phyloP scores from a whole-genome alignment of 306 rosid species.

The Quercus gilva region DNA sequence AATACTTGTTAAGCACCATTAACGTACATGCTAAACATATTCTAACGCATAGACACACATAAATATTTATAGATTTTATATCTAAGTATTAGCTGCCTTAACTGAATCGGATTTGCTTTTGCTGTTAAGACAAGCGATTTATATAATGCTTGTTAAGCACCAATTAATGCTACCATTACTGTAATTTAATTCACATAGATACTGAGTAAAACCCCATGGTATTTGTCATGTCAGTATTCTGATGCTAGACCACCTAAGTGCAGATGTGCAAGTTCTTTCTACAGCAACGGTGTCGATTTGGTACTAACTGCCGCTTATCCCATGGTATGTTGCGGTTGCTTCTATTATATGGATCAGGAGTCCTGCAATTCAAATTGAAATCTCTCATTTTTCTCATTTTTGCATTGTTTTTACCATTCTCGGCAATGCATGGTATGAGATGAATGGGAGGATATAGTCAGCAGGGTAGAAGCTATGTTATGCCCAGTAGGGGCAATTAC shows the following conservation, averaged over 20 bases:
- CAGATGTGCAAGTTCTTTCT: constrained; percentile 98
- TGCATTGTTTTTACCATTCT: constrained; percentile 8
- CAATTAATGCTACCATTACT: constrained; percentile 9
- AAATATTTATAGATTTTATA: too few species aligned
- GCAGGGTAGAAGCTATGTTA: too few species aligned
- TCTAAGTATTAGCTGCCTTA: neutral
- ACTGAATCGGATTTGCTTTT: constrained; percentile 14
- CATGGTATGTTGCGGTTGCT: constrained; percentile 72
- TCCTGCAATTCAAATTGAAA: constrained; percentile 10
- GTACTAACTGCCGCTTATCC: constrained; percentile 84
- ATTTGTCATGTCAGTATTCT: constrained; percentile 47
- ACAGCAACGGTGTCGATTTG: constrained; percentile 93
- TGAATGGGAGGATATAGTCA: constrained; percentile 13
- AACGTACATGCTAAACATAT: neutral
- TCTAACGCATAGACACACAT: neutral
- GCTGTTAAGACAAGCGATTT: constrained; percentile 13
- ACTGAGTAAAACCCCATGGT: constrained; percentile 33
- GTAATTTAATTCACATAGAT: constrained; percentile 22
- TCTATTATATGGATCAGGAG: constrained; percentile 29
- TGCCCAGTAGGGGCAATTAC: too few species aligned
- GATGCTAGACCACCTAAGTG: constrained; percentile 66
- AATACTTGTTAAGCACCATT: neutral
- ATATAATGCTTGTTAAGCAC: neutral
- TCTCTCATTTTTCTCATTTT: constrained; percentile 3
- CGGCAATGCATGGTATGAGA: constrained; percentile 11